Base-by-base conservation (phyloP, 164 flowering plant species). In the Houttuynia cordata region DNA sequence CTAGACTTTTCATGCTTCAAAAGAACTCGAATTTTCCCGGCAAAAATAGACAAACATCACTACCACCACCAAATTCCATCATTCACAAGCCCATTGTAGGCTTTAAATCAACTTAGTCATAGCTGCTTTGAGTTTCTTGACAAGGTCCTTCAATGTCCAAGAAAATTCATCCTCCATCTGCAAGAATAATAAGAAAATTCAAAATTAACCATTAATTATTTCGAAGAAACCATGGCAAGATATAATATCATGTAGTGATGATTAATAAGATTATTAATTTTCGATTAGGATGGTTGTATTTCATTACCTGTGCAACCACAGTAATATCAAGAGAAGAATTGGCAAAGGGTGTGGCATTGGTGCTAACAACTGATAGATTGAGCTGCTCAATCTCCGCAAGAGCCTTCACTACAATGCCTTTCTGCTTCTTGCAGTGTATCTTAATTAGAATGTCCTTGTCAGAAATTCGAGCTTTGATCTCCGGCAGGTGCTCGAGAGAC, bases 391-490 rank as follows among this genome's bases (percentile, higher is more conserved):
- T 71, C 53, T 82, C 87, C 15, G 78, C 60, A 0, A 83, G 56
- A 14, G 73, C 70, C 61, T 80, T 86, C 68, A 78, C 82, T 1
- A 83, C 10, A 24, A 81, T 57, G 20, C 97, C 91, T 66, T 78
- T 82, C 57, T 67, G 76, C 57, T 77, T 90, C 70, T 82, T 84
- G 56, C 99, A 85, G 64, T 88, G 93, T 42, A 93, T 69, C 66
- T 84, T 79, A 8, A 90, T 79, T 12, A 93, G 81, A 39, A 90
- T 84, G 71, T 79, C 75, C 52, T 73, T 80, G 24, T 83, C 84
- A 0, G 79, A 85, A 45, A 88, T 69, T 66, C 89, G 82, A 10
- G 82, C 96, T 75, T 93, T 92, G 23, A 93, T 85, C 69, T 88
- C 92, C 0, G 96, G 97, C 12, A 90, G 67, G 1, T 74, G 34